Conservation (phyloP, 371 early-diverging fungal species). For the Mortierella sp. region DNA sequence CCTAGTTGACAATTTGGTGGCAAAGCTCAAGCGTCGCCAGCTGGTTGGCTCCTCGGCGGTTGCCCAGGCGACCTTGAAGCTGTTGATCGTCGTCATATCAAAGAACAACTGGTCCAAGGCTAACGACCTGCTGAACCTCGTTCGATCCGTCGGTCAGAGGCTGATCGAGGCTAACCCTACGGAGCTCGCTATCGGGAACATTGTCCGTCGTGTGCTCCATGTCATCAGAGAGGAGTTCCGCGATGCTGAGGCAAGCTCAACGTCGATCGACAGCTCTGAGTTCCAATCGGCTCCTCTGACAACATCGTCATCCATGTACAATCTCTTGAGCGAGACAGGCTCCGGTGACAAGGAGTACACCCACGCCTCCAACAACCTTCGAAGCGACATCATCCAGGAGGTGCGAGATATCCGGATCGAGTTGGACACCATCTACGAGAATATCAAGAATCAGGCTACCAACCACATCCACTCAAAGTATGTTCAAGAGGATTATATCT, state of each 20-base stretch:
- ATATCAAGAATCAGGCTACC: constrained; percentile 58
- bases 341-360: constrained; percentile 36
- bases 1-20: constrained; percentile 58
- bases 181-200: constrained; percentile 92
- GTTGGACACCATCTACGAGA: constrained; percentile 53
- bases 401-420: constrained; percentile 75
- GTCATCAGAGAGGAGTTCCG: constrained; percentile 83
- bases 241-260: constrained; percentile 38
- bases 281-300: constrained; percentile 42
- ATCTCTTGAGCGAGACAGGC: constrained; percentile 67
- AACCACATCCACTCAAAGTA: constrained; percentile 60
- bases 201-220: constrained; percentile 86
- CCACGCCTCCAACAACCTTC: constrained; percentile 62
- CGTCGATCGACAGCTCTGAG: constrained; percentile 33
- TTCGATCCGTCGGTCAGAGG: constrained; percentile 78
- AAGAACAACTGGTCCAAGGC: constrained; percentile 81
- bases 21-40: constrained; percentile 69
- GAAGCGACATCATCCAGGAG: constrained; percentile 84
- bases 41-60: constrained; percentile 82
- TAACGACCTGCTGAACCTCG: constrained; percentile 68
- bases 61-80: constrained; percentile 84
- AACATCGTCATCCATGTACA: constrained; percentile 75
- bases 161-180: constrained; percentile 88
- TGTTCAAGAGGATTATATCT: constrained; percentile 34
- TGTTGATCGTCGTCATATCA: constrained; percentile 86